Conservation (phyloP, 2,329 filamentous ascomycete genomes). For the Diaporthe batatas region DNA sequence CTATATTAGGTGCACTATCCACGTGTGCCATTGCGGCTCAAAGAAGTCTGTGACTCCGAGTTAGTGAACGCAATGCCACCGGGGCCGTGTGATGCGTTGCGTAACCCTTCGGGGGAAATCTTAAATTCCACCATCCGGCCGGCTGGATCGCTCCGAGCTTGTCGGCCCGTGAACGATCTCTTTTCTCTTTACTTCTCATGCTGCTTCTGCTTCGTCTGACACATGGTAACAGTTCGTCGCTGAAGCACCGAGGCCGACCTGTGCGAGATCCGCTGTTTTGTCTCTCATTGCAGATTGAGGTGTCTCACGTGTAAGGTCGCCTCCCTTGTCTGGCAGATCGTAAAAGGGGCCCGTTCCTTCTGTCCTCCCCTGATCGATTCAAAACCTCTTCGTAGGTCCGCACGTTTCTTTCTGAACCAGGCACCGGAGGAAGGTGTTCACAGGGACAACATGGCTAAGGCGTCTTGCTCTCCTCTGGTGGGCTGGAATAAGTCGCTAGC, state of each 20-base stretch:
- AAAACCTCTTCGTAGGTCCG: neutral
- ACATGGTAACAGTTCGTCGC: neutral
- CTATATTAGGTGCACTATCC: too few species aligned
- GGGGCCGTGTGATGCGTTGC: constrained; percentile 18
- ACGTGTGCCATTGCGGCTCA: accelerated
- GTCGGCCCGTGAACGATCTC: neutral
- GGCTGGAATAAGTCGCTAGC: constrained; percentile 38
- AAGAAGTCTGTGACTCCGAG: constrained; percentile 2
- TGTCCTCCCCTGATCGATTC: neutral
- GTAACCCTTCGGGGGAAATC: constrained; percentile 26
- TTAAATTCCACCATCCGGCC: neutral
- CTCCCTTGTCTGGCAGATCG: constrained; percentile 17
- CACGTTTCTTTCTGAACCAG: neutral
- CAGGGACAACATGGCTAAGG: constrained; percentile 29
- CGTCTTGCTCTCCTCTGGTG: constrained; percentile 21
- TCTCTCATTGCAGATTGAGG: constrained; percentile 18
- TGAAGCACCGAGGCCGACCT: neutral
- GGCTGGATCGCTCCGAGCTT: neutral
- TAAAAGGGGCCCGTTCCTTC: neutral
- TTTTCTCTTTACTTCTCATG: neutral
- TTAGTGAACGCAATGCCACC: neutral
- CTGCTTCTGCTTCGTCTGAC: neutral
- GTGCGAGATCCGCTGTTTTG: constrained; percentile 12
- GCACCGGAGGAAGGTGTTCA: neutral
- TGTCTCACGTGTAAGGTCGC: constrained; percentile 19